Evolutionary conservation across 306 rosid species (phyloP), one percentile per base, ranked within the genome.

Genomic region (Dryas alaskensis): DNA sequence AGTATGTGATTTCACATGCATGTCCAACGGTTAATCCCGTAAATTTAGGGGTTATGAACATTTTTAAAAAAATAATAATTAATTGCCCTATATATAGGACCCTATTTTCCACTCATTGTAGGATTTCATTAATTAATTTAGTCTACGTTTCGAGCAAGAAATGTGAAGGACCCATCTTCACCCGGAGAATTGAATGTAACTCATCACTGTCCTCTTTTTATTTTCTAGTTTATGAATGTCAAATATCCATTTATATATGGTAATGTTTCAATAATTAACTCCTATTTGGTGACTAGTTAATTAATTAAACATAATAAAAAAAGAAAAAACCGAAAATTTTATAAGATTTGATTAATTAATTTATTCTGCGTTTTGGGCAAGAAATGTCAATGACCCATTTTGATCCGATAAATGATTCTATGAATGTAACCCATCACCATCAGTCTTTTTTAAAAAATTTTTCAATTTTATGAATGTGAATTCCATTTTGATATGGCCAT

Each of bases 21-120:
- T 79, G 83, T 70, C 80, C 57, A 70, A 81, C 70, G 78, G 45
- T 60, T 10, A 25, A 55, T 59, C 81, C 90, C 98, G 84, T 75
- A 73, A 83, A 85, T 83, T 88, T 77, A 84, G 90, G 89, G 80
- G 51, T 69, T 49, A 27, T 72, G 22, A 19, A 53, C 1, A 14
- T 25, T 66, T 2, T 43, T 63, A 5, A 17, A 0, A 65, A 43
- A 3, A 4, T 40, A 31, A 61, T 31, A 61, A 14, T 14, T 62
- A 64, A 73, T 55, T 57, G 51, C 40, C 50, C 11, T 31, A 25
- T 2, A 6, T 25, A 6, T 25, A 11, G 19, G 17, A n/a, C 40
- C 51, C 50, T 39, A 40, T 40, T 11, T n/a, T 10, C 14, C 37
- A 44, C 50, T 14, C 31, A 16, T 1, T 16, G 11, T 58, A 11